phyloP scores from a whole-genome alignment of 306 rosid species.

The Fragaria nilgerrensis region DNA sequence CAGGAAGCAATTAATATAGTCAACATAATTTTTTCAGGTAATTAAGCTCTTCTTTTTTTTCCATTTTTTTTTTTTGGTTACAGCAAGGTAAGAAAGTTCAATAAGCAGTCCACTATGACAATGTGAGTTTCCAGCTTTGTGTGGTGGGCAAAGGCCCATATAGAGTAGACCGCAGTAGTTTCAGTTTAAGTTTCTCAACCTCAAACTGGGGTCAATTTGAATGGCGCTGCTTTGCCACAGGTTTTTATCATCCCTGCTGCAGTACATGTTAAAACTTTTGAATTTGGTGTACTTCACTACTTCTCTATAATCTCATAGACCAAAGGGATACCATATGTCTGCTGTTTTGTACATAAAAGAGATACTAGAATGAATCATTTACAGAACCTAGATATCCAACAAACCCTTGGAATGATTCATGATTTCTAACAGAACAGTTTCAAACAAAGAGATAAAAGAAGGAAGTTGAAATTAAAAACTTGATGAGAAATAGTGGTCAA shows the following conservation, averaged over 20 bases:
- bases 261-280: neutral
- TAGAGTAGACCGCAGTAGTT: neutral
- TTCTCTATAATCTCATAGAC: neutral
- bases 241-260: neutral
- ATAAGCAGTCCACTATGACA: neutral
- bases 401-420: neutral
- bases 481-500: slow-evolving; percentile 1
- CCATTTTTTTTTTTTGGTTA: no score
- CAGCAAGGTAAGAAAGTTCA: neutral
- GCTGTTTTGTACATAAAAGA: neutral
- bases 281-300: neutral
- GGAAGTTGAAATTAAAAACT: neutral
- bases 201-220: neutral
- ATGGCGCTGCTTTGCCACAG: neutral
- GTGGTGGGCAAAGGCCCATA: neutral
- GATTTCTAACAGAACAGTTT: slow-evolving; percentile 17
- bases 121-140: neutral
- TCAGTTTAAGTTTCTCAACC: neutral
- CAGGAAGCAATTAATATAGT: slow-evolving; percentile 10
- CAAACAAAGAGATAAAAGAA: slow-evolving; percentile 1
- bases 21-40: neutral
- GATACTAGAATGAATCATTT: neutral
- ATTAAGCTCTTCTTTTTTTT: neutral
- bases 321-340: neutral
- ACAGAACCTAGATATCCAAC: neutral